Percentiles rank a stretch among this genome's conserved stretches.
phyloP scores from a whole-genome alignment of 2,329 filamentous ascomycete species.

The Paecilomyces formosus region DNA sequence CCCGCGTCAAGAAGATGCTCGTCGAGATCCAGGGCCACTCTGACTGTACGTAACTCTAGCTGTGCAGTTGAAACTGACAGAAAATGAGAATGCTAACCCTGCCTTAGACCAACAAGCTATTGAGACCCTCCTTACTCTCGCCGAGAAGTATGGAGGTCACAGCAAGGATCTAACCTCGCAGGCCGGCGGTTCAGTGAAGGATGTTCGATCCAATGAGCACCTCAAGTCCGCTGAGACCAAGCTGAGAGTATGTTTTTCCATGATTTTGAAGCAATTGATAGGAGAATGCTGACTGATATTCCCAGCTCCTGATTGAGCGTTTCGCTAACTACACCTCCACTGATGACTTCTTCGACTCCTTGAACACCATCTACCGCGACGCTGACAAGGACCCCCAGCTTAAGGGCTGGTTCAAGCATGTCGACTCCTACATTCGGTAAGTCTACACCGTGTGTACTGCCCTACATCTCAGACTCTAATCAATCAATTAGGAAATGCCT shows the following conservation, averaged over 20 bases:
- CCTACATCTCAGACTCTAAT: not conserved
- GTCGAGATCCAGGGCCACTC: constrained; percentile 92
- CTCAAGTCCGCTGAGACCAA: constrained; percentile 69
- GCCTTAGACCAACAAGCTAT: constrained; percentile 71
- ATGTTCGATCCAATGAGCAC: constrained; percentile 57
- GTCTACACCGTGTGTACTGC: not conserved
- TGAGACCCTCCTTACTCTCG: constrained; percentile 73
- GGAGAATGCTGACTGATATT: constrained; percentile 43
- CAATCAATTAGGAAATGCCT: constrained; percentile 55
- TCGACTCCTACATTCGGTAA: constrained; percentile 64
- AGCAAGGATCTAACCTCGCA: constrained; percentile 58
- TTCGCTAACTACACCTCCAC: constrained; percentile 92
- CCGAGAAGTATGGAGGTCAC: constrained; percentile 77
- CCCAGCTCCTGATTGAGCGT: constrained; percentile 76
- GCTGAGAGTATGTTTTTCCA: constrained; percentile 55
- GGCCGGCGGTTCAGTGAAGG: constrained; percentile 61
- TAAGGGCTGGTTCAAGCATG: constrained; percentile 76
- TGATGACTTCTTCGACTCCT: constrained; percentile 75
- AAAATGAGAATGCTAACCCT: not conserved
- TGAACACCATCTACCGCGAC: constrained; percentile 78
- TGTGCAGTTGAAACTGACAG: not conserved
- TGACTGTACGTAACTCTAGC: constrained; percentile 58
- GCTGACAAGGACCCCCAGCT: constrained; percentile 82
- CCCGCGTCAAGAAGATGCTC: constrained; percentile 94
- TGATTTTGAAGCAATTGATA: constrained; percentile 20